Conservation (phyloP, 2,329 filamentous ascomycete genomes). For the Leptographium wingfieldii region DNA sequence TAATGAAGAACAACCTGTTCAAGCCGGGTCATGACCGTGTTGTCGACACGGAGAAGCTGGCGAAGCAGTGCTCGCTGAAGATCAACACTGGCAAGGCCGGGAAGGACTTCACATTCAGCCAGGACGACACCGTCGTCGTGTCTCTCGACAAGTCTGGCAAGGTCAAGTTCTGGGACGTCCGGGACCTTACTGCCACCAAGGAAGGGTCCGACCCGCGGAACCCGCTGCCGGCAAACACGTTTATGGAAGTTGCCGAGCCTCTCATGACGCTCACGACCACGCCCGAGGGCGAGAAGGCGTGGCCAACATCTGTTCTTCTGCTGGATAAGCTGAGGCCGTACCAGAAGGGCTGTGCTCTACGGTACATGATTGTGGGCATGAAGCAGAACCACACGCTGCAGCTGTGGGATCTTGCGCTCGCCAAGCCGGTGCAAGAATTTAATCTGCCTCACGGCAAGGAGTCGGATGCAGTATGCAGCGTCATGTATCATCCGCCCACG, state of each 20-base stretch:
- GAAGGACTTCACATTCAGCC: constrained; percentile 96
- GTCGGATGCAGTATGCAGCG: constrained; percentile 94
- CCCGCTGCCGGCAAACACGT: constrained; percentile 40
- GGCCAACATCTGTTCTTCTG: constrained; percentile 90
- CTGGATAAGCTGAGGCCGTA: constrained; percentile 94
- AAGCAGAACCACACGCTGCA: constrained; percentile 98
- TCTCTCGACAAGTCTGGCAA: constrained; percentile 94
- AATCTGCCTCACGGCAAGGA: constrained; percentile 94
- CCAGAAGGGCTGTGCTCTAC: constrained; percentile 74
- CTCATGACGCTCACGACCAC: constrained; percentile 79
- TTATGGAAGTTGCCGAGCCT: constrained; percentile 72
- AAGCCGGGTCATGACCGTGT: constrained; percentile 51
- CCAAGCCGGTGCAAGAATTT: constrained; percentile 92
- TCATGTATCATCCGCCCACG: constrained; percentile 83
- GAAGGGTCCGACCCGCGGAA: constrained; percentile 37
- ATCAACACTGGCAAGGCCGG: constrained; percentile 96
- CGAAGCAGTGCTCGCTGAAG: constrained; percentile 76
- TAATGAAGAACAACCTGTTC: constrained; percentile 50
- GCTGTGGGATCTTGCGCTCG: constrained; percentile 92
- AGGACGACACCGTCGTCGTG: constrained; percentile 87
- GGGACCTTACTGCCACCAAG: constrained; percentile 51
- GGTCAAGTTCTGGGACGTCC: constrained; percentile 97
- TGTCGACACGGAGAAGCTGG: constrained; percentile 79
- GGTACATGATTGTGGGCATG: constrained; percentile 95
- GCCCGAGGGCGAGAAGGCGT: constrained; percentile 81